Evolutionary conservation across 345 rosid genomes (phyloP).

Genomic region (Acer yangbiense): DNA sequence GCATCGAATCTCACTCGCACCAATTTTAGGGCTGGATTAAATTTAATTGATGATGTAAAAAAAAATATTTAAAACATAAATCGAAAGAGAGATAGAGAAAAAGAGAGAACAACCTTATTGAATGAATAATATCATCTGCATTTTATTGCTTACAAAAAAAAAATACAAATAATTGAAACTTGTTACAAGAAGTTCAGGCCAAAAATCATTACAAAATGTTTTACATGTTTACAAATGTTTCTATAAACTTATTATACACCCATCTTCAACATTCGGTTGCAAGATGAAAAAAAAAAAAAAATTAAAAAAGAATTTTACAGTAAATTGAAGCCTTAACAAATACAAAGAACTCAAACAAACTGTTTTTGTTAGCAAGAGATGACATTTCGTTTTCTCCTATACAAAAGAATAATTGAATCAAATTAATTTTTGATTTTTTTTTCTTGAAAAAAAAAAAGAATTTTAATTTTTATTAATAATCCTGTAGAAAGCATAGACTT

Average conservation of each 20-base stretch:
- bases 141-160: background rate
- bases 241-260: background rate
- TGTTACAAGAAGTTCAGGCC: background rate
- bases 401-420: slow-evolving; percentile 3
- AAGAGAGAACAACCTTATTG: background rate
- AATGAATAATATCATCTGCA: background rate
- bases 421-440: background rate
- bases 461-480: background rate
- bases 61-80: background rate
- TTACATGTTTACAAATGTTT: background rate
- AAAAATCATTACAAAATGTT: background rate
- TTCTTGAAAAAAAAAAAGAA: background rate
- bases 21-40: background rate
- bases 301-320: background rate
- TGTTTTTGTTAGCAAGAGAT: background rate
- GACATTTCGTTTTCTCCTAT: background rate
- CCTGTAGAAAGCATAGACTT: slow-evolving; percentile 19
- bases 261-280: background rate
- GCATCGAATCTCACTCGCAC: background rate
- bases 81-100: background rate
- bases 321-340: background rate
- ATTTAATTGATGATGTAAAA: background rate
- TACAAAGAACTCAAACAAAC: background rate
- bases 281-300: background rate
- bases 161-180: background rate